phyloP scores from a whole-genome alignment of 2,329 filamentous ascomycete genomes.

The Diaporthe sp. region DNA sequence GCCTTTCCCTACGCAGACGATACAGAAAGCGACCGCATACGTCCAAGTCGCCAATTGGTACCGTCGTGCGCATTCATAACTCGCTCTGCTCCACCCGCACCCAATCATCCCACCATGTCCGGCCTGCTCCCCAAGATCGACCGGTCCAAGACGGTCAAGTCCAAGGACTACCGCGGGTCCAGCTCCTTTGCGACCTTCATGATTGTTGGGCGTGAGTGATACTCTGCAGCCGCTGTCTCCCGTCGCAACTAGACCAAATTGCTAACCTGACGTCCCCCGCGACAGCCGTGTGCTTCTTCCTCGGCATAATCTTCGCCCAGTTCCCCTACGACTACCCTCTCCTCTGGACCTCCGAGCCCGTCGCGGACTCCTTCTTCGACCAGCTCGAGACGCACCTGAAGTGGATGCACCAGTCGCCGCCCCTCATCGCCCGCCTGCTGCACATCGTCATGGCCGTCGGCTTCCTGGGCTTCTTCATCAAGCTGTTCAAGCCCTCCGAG shows the following conservation, averaged over 20 bases:
- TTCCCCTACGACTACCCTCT: conserved; percentile 97
- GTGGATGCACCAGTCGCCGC: conserved; percentile 91
- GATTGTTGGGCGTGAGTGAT: conserved; percentile 88
- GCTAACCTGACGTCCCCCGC: conserved; percentile 35
- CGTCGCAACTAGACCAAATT: conserved; percentile 39
- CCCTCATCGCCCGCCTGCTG: conserved; percentile 91
- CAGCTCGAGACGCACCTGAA: conserved; percentile 90
- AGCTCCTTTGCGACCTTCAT: conserved; percentile 94
- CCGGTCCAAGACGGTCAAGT: conserved; percentile 69
- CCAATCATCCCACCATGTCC: conserved; percentile 31
- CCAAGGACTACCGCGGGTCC: conserved; percentile 69
- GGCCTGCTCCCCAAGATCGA: conserved; percentile 52
- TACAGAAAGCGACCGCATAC: not conserved
- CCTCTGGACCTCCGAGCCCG: conserved; percentile 79
- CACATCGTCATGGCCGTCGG: conserved; percentile 93
- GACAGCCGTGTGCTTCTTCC: conserved; percentile 92
- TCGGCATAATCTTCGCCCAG: conserved; percentile 95
- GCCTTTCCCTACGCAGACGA: not conserved
- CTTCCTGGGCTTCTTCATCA: conserved; percentile 89
- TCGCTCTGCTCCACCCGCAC: not conserved
- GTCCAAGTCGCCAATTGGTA: conserved; percentile 22
- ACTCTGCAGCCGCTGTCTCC: conserved; percentile 32
- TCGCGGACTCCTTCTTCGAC: conserved; percentile 78
- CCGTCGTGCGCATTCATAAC: not conserved
- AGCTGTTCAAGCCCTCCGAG: conserved; percentile 94